Conservation (phyloP, 805 yeast species). For the Metschnikowia shivogae region DNA sequence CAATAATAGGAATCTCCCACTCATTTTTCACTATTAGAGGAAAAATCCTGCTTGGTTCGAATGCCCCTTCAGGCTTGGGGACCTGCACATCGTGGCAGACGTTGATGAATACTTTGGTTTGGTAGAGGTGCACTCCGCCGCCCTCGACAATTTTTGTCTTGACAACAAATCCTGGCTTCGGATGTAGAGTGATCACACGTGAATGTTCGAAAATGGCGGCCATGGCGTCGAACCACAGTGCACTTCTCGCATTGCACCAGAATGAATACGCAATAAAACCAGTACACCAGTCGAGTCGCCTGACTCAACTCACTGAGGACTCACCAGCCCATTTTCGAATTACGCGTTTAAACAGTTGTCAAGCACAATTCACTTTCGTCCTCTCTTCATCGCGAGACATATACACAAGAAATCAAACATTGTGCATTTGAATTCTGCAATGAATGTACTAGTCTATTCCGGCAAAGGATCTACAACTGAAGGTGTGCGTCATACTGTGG, state of each 20-base stretch:
- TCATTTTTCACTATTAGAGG: constrained; percentile 62
- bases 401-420: too few species aligned
- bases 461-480: constrained; percentile 81
- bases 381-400: too few species aligned
- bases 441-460: constrained; percentile 22
- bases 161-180: constrained; percentile 69
- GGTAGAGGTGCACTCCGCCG: constrained; percentile 27
- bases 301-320: constrained; percentile 2
- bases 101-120: constrained; percentile 71
- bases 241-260: background rate
- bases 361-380: too few species aligned
- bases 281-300: background rate
- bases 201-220: constrained; percentile 17
- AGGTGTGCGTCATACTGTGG: constrained; percentile 78
- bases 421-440: background rate
- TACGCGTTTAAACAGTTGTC: background rate
- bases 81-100: constrained; percentile 63
- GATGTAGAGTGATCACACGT: constrained; percentile 28
- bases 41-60: constrained; percentile 55
- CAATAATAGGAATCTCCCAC: constrained; percentile 84
- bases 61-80: constrained; percentile 55
- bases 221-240: constrained; percentile 3
- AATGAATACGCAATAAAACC: background rate
- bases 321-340: background rate
- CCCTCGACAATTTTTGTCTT: constrained; percentile 52